These are phyloP conservation scores for Stylosanthes scabra DNA, from an alignment of 331 rosid species.

Conservation along the genomic window DNA sequence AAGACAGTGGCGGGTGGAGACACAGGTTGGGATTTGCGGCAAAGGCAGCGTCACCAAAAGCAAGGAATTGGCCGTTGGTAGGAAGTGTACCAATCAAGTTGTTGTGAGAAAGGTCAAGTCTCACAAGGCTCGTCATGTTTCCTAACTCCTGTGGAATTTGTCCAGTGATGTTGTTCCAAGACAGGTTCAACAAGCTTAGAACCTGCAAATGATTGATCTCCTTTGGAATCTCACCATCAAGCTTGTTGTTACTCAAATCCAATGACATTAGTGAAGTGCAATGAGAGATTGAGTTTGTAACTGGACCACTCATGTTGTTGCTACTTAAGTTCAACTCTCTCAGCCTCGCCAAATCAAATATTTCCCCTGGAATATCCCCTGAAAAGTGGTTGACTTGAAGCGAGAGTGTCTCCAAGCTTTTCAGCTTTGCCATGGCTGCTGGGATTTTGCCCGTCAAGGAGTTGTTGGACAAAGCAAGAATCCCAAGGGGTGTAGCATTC, in stretches of 20 bases:
- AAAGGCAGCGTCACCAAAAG: not conserved
- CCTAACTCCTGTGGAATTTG: not conserved
- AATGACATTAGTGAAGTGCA: not conserved
- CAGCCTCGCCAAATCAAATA: not conserved
- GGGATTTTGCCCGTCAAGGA: not conserved
- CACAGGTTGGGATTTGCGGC: not conserved
- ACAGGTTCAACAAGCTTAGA: not conserved
- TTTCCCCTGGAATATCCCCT: not conserved
- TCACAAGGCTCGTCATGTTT: not conserved
- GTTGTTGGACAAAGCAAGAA: not conserved
- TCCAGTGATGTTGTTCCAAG: not conserved
- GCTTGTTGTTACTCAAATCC: not conserved
- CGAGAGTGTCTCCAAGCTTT: not conserved
- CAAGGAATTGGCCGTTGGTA: not conserved
- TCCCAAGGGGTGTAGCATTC: slow-evolving; percentile 34
- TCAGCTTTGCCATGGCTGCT: not conserved
- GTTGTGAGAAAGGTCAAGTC: not conserved
- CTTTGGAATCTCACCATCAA: not conserved
- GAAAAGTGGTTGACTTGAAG: not conserved
- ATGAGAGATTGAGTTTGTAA: not conserved
- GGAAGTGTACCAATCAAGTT: not conserved
- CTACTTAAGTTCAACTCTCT: not conserved
- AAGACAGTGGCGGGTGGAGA: not conserved
- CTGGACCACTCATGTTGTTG: not conserved
- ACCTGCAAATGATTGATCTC: not conserved